Conservation (phyloP, 768 basidiomycete genomes). For the Mycena rebaudengoi region DNA sequence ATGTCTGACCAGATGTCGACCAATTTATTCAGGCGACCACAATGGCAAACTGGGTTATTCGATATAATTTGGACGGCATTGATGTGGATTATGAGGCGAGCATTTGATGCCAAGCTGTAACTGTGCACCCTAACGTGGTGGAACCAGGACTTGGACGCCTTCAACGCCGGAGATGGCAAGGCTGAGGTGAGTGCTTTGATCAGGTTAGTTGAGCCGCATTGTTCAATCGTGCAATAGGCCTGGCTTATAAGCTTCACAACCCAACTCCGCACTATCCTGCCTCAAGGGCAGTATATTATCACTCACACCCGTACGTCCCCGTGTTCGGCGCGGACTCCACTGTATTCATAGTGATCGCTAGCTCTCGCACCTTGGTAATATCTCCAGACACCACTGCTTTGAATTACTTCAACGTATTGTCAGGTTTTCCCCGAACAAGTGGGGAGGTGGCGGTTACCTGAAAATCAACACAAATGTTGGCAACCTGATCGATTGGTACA, state of each 20-base stretch:
- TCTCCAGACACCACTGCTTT: background rate
- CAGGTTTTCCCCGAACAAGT: conserved; percentile 53
- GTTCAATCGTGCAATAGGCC: conserved; percentile 41
- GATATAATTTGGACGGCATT: conserved; percentile 71
- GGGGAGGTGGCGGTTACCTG: conserved; percentile 62
- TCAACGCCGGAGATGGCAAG: conserved; percentile 11
- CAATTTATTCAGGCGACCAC: conserved; percentile 54
- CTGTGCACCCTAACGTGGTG: background rate
- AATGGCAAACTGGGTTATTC: conserved; percentile 70
- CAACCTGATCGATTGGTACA: conserved; percentile 71
- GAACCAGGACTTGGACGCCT: conserved; percentile 66
- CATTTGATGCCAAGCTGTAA: conserved; percentile 11
- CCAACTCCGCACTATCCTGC: conserved; percentile 57
- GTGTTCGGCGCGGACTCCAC: background rate
- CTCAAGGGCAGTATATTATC: conserved; percentile 57
- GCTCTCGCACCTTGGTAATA: conserved; percentile 61
- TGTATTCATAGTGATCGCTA: conserved; percentile 23
- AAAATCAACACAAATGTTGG: conserved; percentile 62
- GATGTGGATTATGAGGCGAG: conserved; percentile 75
- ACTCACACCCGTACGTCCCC: conserved; percentile 61
- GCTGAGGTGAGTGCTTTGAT: conserved; percentile 6
- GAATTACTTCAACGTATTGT: background rate
- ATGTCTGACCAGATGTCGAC: background rate
- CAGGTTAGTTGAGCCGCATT: background rate
- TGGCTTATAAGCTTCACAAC: conserved; percentile 64